These are phyloP conservation scores for Ganoderma lingzhi DNA, from an alignment of 1,284 basidiomycete species.

Conservation along the genomic window DNA sequence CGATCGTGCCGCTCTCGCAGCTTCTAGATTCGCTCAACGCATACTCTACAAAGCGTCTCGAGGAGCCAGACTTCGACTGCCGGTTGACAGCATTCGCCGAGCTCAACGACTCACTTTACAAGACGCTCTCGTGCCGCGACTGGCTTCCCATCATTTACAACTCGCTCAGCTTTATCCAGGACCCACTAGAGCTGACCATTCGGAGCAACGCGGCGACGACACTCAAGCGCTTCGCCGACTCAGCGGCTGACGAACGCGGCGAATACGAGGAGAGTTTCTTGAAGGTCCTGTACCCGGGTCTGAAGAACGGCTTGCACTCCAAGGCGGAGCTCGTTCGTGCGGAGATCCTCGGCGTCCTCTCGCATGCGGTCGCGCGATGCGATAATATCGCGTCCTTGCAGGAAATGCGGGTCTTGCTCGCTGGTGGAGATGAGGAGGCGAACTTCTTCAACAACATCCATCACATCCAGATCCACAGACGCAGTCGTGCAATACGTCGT, in stretches of 20 bases:
- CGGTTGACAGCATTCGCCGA: slow-evolving; percentile 82
- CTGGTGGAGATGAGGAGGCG: slow-evolving; percentile 92
- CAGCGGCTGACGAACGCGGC: slow-evolving; percentile 51
- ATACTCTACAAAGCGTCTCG: slow-evolving; percentile 83
- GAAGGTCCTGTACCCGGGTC: slow-evolving; percentile 78
- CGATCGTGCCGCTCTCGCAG: slow-evolving; percentile 57
- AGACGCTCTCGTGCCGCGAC: slow-evolving; percentile 58
- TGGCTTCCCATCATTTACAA: slow-evolving; percentile 92
- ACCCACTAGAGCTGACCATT: slow-evolving; percentile 89
- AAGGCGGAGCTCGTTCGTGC: slow-evolving; percentile 90
- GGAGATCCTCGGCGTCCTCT: slow-evolving; percentile 86
- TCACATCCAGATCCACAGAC: slow-evolving; percentile 94
- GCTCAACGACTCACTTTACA: slow-evolving; percentile 74
- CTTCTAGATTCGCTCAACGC: slow-evolving; percentile 85
- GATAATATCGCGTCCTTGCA: slow-evolving; percentile 66
- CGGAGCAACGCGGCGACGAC: slow-evolving; percentile 84
- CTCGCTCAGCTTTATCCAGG: slow-evolving; percentile 88
- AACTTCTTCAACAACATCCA: slow-evolving; percentile 98
- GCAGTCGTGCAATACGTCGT: slow-evolving; percentile 87
- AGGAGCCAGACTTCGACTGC: slow-evolving; percentile 94
- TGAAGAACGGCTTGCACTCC: slow-evolving; percentile 85
- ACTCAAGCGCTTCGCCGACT: slow-evolving; percentile 82
- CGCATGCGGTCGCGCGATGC: slow-evolving; percentile 79
- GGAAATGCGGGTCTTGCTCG: slow-evolving; percentile 87
- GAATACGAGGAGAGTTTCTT: slow-evolving; percentile 67